A percentile compares a stretch with the other conserved stretches of the same genome.
These are phyloP conservation scores for Verticillium albo-atrum DNA, from an alignment of 2,329 filamentous ascomycete species.

Conservation along the genomic window DNA sequence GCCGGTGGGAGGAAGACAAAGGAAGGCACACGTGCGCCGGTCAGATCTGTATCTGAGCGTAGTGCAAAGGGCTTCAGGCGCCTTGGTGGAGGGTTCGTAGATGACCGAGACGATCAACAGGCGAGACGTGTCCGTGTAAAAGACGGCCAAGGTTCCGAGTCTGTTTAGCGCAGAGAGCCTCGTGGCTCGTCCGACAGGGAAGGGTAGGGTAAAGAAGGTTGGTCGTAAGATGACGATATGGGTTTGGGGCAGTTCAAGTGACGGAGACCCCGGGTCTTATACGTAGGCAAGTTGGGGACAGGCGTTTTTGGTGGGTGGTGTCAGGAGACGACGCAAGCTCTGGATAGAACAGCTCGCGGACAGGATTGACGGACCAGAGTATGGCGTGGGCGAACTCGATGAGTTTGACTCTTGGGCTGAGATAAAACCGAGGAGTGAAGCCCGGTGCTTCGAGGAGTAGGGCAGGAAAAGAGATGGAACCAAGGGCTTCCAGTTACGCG, in stretches of 20 bases:
- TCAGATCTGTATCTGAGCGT: constrained; percentile 6
- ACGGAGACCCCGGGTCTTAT: neutral
- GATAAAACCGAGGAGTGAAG: neutral
- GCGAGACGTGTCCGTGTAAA: neutral
- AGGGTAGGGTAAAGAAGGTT: neutral
- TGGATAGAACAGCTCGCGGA: neutral
- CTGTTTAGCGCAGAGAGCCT: neutral
- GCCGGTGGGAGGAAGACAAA: constrained; percentile 5
- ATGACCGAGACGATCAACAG: neutral
- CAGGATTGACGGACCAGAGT: neutral
- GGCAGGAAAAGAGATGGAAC: neutral
- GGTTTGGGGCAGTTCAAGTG: too few species aligned
- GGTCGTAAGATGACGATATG: neutral
- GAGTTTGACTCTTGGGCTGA: neutral
- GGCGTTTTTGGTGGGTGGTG: neutral
- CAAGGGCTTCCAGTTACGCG: neutral
- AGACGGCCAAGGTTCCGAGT: neutral
- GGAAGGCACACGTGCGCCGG: constrained; percentile 3
- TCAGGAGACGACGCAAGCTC: neutral
- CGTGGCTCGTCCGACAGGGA: neutral
- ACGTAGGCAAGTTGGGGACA: neutral
- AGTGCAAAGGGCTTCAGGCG: neutral
- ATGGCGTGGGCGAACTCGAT: neutral
- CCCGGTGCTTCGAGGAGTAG: neutral
- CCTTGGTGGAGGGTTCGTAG: neutral